These are phyloP conservation scores for Mesotaenium endlicherianum DNA, from an alignment of 139 green algal species.

Conservation along the genomic window DNA sequence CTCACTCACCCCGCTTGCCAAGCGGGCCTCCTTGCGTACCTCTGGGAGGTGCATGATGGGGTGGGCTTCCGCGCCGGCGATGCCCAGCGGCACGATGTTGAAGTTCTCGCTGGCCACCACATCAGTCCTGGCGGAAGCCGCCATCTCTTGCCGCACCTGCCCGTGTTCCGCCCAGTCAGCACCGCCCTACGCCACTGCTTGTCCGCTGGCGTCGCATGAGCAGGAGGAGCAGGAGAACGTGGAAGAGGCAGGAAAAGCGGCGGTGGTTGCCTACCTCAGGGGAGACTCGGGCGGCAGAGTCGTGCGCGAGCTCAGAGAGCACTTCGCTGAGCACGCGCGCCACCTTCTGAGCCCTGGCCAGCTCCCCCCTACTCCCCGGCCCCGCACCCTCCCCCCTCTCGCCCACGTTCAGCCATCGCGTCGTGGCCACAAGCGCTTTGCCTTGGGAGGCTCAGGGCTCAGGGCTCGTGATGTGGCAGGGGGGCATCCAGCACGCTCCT, in stretches of 20 bases:
- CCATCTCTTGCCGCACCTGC: no score
- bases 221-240: not conserved
- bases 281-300: not conserved
- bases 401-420: no score
- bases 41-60: constrained; percentile 12
- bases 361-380: constrained; percentile 9
- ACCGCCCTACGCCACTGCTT: no score
- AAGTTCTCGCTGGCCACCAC: constrained; percentile 12
- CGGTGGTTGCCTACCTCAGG: not conserved
- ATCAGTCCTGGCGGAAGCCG: constrained; percentile 5
- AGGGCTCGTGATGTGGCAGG: no score
- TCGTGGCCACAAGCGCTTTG: no score
- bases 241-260: not conserved
- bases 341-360: constrained; percentile 16
- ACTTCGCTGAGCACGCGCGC: constrained; percentile 24
- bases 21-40: not conserved
- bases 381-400: no score
- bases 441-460: no score
- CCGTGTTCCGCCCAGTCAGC: no score
- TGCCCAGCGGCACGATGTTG: constrained; percentile 25
- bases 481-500: no score
- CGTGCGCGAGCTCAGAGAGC: not conserved
- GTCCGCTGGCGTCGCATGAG: no score
- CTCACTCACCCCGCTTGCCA: not conserved
- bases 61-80: not conserved